These are phyloP conservation scores for Diaporthe sp. DNA, from an alignment of 2,329 filamentous ascomycete genomes.

Conservation along the genomic window DNA sequence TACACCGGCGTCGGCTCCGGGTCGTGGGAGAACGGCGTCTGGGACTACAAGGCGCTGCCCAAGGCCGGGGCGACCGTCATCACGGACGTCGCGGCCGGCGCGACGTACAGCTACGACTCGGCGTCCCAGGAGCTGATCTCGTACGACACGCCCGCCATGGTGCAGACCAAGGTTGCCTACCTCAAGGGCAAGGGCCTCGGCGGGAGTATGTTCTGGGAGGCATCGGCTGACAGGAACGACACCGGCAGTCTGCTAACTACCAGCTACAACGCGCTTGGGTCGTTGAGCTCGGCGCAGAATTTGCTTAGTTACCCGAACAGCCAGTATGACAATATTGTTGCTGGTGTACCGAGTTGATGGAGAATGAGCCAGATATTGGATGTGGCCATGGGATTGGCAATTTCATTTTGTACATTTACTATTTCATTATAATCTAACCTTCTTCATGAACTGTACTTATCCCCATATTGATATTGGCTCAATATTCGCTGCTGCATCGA, in stretches of 20 bases:
- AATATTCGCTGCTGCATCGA: not conserved
- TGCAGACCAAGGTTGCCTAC: conserved; percentile 75
- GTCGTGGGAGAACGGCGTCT: conserved; percentile 81
- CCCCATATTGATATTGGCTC: too few species aligned
- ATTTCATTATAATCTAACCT: not conserved
- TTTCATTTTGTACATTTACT: not conserved
- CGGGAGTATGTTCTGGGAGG: conserved; percentile 91
- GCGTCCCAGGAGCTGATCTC: conserved; percentile 74
- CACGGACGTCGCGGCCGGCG: conserved; percentile 70
- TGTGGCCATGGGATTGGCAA: not conserved
- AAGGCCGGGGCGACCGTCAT: conserved; percentile 69
- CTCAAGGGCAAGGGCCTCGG: conserved; percentile 74
- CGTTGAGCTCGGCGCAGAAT: conserved; percentile 63
- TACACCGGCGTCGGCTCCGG: conserved; percentile 77
- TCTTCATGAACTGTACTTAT: not conserved
- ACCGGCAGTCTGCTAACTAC: conserved; percentile 72
- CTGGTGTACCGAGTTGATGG: conserved; percentile 47
- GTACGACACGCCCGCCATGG: conserved; percentile 76
- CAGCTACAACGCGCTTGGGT: conserved; percentile 57
- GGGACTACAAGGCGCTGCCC: conserved; percentile 86
- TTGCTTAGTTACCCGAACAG: conserved; percentile 66
- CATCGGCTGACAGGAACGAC: conserved; percentile 75
- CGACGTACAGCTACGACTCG: conserved; percentile 80
- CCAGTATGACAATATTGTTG: conserved; percentile 68
- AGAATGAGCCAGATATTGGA: not conserved